Evolutionary conservation across 2,329 filamentous ascomycete species (phyloP).

Genomic region (Beauveria sp.): DNA sequence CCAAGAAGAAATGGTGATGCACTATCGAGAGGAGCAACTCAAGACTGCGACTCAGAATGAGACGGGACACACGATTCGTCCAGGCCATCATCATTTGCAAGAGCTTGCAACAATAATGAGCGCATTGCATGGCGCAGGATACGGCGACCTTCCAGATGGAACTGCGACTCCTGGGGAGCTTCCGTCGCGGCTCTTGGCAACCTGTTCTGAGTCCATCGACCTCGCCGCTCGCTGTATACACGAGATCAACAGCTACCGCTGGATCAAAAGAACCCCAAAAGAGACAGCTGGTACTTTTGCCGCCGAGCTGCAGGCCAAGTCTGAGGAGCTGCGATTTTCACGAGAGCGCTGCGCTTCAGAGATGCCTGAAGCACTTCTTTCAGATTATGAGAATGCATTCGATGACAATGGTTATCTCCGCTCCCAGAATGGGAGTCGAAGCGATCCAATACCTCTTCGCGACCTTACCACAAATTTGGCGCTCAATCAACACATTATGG

Average conservation of each 20-base stretch:
- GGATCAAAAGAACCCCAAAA: slow-evolving; percentile 19
- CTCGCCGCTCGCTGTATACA: slow-evolving; percentile 20
- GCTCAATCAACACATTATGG: slow-evolving; percentile 34
- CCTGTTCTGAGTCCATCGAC: slow-evolving; percentile 17
- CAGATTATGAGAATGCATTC: slow-evolving; percentile 32
- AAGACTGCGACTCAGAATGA: not conserved
- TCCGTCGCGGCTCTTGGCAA: slow-evolving; percentile 21
- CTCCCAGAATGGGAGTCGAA: slow-evolving; percentile 12
- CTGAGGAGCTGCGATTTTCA: slow-evolving; percentile 20
- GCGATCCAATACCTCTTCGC: slow-evolving; percentile 22
- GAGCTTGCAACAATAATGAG: not conserved
- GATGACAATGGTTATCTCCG: slow-evolving; percentile 28
- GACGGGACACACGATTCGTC: not conserved
- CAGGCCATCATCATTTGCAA: not conserved
- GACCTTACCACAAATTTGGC: slow-evolving; percentile 38
- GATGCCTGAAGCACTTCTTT: slow-evolving; percentile 33
- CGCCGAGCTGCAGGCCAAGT: slow-evolving; percentile 14
- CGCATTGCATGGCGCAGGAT: not conserved
- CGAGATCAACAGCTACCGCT: slow-evolving; percentile 22
- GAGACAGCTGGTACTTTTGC: slow-evolving; percentile 17
- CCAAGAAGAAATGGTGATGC: slow-evolving; percentile 15
- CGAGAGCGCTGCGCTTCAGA: slow-evolving; percentile 20
- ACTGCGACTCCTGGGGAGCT: not conserved
- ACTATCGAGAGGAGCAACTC: not conserved
- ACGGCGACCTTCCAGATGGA: not conserved